Percentiles rank a stretch among this genome's conserved stretches.
Evolutionary conservation across 371 early-diverging fungal species (phyloP).

Genomic region (Lichtheimia corymbifera): DNA sequence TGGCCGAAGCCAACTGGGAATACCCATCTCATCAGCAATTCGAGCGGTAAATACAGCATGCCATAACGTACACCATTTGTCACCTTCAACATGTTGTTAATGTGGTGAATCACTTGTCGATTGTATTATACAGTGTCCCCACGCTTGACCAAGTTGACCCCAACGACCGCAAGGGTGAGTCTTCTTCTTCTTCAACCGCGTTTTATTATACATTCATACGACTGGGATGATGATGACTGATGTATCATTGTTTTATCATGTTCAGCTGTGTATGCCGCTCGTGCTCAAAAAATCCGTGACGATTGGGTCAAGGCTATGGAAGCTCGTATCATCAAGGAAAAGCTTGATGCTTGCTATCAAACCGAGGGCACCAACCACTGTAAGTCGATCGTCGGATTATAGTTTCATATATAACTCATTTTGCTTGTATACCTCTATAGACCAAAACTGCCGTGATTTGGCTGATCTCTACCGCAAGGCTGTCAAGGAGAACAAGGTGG

Average conservation of each 20-base stretch:
- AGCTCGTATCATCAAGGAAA: constrained; percentile 73
- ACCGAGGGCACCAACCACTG: constrained; percentile 86
- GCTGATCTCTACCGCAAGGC: constrained; percentile 47
- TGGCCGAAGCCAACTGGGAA: constrained; percentile 46
- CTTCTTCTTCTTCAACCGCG: neutral
- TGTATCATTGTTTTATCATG: neutral
- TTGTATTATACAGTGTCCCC: constrained; percentile 35
- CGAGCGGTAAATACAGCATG: constrained; percentile 33
- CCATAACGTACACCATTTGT: constrained; percentile 1
- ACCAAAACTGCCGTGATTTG: constrained; percentile 49
- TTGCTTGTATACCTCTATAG: constrained; percentile 15
- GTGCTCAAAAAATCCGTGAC: constrained; percentile 76
- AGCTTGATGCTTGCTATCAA: constrained; percentile 76
- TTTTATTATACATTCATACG: no score
- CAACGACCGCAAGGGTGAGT: constrained; percentile 46
- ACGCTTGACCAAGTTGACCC: constrained; percentile 49
- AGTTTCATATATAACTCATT: no score
- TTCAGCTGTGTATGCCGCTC: constrained; percentile 72
- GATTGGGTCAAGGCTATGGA: constrained; percentile 88
- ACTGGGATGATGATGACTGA: no score
- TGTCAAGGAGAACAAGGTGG: constrained; percentile 49
- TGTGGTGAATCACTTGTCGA: neutral
- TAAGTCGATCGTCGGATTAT: constrained; percentile 27
- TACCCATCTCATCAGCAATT: constrained; percentile 33
- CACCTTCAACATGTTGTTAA: neutral